Evolutionary conservation across 2,329 filamentous ascomycete species (phyloP).

Genomic region (Exophiala spinifera): DNA sequence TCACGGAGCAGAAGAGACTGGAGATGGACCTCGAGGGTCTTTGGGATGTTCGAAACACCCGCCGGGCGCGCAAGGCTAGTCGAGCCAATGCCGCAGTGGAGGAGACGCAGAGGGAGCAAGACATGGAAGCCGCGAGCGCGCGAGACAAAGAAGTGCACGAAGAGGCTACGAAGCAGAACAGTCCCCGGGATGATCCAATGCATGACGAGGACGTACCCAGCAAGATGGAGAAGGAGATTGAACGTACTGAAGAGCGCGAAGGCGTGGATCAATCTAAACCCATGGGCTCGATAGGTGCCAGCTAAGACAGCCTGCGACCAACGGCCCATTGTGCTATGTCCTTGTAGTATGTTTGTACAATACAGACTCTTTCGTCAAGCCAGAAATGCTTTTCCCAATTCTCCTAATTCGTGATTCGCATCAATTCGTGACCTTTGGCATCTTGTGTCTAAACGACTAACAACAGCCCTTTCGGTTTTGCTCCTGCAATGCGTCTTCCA

Average conservation of each 20-base stretch:
- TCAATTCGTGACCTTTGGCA: no score
- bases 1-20: slow-evolving; percentile 66
- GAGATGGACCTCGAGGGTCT: slow-evolving; percentile 65
- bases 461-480: background rate
- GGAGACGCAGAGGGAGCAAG: slow-evolving; percentile 2
- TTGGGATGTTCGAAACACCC: slow-evolving; percentile 47
- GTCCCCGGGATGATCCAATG: background rate
- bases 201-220: background rate
- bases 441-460: no score
- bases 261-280: background rate
- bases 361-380: no score
- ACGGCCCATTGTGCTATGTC: background rate
- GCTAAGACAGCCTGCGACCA: background rate
- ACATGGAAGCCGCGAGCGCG: background rate
- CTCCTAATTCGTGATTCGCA: no score
- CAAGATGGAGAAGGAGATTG: background rate
- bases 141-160: background rate
- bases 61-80: slow-evolving; percentile 16
- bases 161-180: background rate
- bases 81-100: slow-evolving; percentile 13
- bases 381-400: no score
- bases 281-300: slow-evolving; percentile 2
- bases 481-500: background rate
- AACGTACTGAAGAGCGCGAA: background rate
- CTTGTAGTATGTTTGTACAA: no score